Conservation (phyloP, 2,329 filamentous ascomycete genomes). For the Tolypocladium inflatum region DNA sequence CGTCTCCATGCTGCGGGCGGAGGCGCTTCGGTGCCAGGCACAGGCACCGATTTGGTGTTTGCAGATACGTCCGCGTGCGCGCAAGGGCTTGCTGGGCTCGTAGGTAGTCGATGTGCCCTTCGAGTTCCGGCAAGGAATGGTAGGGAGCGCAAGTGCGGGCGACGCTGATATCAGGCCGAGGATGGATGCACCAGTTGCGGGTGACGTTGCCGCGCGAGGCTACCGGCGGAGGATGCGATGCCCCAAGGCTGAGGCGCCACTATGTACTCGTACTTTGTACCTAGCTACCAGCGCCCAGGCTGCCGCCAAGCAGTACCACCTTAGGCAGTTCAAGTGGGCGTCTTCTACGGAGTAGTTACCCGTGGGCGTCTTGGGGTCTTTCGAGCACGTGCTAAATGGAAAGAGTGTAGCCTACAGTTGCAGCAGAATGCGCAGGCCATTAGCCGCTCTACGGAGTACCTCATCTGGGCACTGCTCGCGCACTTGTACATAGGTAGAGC, state of each 20-base stretch:
- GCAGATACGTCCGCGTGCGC: background rate
- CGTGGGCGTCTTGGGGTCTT: background rate
- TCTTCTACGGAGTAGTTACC: no score
- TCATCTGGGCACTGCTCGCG: background rate
- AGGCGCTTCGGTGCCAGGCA: background rate
- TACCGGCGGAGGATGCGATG: background rate
- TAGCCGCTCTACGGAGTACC: no score
- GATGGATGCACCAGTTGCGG: background rate
- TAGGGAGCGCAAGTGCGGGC: background rate
- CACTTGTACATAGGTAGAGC: no score
- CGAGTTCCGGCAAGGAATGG: background rate
- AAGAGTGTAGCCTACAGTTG: no score
- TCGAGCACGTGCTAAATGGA: no score
- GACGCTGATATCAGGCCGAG: background rate
- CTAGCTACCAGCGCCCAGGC: no score
- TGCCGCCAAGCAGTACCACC: no score
- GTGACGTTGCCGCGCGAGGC: background rate
- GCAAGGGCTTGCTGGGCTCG: background rate
- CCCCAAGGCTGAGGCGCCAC: background rate
- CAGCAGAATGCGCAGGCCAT: no score
- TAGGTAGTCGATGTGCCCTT: background rate
- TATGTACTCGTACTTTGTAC: no score
- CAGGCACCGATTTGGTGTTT: background rate
- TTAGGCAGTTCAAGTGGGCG: no score
- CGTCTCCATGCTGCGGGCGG: conserved; percentile 61